Percentiles rank a stretch among this genome's conserved stretches.
These are phyloP conservation scores for Lagerstroemia speciosa DNA, from an alignment of 345 rosid species.

Conservation along the genomic window DNA sequence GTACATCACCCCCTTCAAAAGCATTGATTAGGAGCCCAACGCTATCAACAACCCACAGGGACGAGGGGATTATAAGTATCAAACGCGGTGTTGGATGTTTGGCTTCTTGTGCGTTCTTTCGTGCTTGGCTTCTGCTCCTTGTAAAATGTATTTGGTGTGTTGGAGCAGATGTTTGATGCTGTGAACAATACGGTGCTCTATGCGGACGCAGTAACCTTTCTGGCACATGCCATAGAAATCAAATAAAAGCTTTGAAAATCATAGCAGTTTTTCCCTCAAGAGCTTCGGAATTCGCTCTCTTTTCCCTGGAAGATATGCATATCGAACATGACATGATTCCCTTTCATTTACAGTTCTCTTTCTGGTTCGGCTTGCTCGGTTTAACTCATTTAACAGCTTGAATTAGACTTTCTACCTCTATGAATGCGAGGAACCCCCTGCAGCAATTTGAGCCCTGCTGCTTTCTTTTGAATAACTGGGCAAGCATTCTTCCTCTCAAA, in stretches of 20 bases:
- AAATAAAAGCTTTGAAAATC: not conserved
- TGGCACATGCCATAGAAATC: not conserved
- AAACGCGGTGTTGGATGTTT: slow-evolving; percentile 83
- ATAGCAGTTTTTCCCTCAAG: not conserved
- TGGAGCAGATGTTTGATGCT: too few relatives aligned
- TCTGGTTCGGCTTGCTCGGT: too few relatives aligned
- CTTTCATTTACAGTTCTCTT: too few relatives aligned
- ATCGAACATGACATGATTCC: too few relatives aligned
- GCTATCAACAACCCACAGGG: slow-evolving; percentile 79
- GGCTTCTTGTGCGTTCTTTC: too few relatives aligned
- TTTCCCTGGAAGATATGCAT: too few relatives aligned
- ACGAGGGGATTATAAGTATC: slow-evolving; percentile 80
- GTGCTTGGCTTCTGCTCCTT: too few relatives aligned
- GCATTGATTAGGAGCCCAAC: slow-evolving; percentile 82
- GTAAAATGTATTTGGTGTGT: too few relatives aligned
- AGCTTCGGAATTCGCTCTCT: too few relatives aligned
- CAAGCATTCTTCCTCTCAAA: not conserved
- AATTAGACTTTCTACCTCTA: too few relatives aligned
- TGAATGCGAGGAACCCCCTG: not conserved
- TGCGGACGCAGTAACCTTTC: too few relatives aligned
- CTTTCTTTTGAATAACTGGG: not conserved
- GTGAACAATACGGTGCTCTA: not conserved
- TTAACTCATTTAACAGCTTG: too few relatives aligned
- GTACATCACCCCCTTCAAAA: slow-evolving; percentile 70
- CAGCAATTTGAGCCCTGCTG: not conserved